Evolutionary conservation across 2,329 filamentous ascomycete species (phyloP), one percentile per base, ranked within the genome.

Genomic region (Metarhizium sp.): DNA sequence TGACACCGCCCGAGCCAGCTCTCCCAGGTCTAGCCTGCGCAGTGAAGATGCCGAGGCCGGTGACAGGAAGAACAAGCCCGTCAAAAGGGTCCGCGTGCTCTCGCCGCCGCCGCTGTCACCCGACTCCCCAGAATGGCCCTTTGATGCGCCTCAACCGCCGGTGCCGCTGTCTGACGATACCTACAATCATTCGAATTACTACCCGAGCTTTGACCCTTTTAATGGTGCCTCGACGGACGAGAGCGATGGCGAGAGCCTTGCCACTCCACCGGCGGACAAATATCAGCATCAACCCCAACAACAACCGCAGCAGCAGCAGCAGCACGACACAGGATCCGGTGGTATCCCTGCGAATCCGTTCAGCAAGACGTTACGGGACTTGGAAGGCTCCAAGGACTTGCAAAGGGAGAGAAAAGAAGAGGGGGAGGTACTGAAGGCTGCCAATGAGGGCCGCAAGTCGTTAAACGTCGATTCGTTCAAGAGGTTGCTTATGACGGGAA

Each of bases 391-490:
- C 4, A 61, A 61, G 25, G 67, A 67, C 18, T 64, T 71, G 25
- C 62, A 66, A 52, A 57, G 61, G 45, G 65, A 70, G 59, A 59
- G 62, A 36, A 62, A 59, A 63, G 68, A 61, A 54, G 69, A 61
- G 63, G 70, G 58, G 13, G 65, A 58, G 55, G 66, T 59, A 10
- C 64, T 70, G 51, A 70, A 67, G 58, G 67, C 66, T 38, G 64
- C 64, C 34, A 65, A 68, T 46, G 60, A 65, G 2, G 61, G 60
- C 18, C 76, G 72, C 60, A 72, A 68, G 18, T 77, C 82, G 0
- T 70, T 92, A 59, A 87, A 94, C 65, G 89, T 92, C 1, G 84
- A 90, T 65, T 84, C 88, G 7, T 94, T 94, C 71, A 85, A 85
- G 64, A 79, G 85, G 57, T 71, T 94, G 58, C 77, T 94, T 50